Conservation (phyloP, 305 asterid genomes). For the Fraxinus greggii region DNA sequence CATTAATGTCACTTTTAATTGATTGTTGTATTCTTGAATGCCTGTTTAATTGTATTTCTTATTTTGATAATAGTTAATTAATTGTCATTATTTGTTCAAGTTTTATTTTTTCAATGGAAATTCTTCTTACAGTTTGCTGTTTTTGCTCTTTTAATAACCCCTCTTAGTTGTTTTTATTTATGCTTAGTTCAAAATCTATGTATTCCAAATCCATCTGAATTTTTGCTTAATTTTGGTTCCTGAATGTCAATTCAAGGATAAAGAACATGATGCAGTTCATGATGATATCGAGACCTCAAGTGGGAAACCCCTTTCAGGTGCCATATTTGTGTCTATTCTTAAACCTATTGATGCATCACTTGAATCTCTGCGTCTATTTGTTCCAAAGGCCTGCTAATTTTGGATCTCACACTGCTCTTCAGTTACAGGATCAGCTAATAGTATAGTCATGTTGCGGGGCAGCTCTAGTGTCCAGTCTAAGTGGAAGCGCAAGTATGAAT, state of each 20-base stretch:
- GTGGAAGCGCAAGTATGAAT: slow-evolving; percentile 84
- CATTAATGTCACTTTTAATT: background rate
- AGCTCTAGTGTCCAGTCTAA: slow-evolving; percentile 51
- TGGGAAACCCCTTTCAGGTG: slow-evolving; percentile 61
- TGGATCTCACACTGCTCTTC: slow-evolving; percentile 22
- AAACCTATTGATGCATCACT: background rate
- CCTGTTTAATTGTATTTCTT: background rate
- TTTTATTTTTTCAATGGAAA: background rate
- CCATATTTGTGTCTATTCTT: slow-evolving; percentile 3
- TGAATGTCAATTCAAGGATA: slow-evolving; percentile 42
- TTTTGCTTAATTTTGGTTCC: slow-evolving; percentile 20
- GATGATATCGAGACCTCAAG: slow-evolving; percentile 60
- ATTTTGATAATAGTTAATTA: background rate
- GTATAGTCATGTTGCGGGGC: slow-evolving; percentile 40
- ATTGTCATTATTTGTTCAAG: slow-evolving; percentile 15
- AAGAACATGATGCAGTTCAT: slow-evolving; percentile 39
- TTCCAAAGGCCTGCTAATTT: slow-evolving; percentile 7
- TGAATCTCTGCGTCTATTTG: background rate
- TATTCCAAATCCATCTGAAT: slow-evolving; percentile 1
- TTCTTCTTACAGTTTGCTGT: background rate
- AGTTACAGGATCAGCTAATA: slow-evolving; percentile 45
- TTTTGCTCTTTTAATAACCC: background rate
- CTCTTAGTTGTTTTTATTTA: background rate
- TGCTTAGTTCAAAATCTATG: background rate
- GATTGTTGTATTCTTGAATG: background rate